These are phyloP conservation scores for Gentiana dahurica DNA, from an alignment of 257 asterid genomes.

Conservation along the genomic window DNA sequence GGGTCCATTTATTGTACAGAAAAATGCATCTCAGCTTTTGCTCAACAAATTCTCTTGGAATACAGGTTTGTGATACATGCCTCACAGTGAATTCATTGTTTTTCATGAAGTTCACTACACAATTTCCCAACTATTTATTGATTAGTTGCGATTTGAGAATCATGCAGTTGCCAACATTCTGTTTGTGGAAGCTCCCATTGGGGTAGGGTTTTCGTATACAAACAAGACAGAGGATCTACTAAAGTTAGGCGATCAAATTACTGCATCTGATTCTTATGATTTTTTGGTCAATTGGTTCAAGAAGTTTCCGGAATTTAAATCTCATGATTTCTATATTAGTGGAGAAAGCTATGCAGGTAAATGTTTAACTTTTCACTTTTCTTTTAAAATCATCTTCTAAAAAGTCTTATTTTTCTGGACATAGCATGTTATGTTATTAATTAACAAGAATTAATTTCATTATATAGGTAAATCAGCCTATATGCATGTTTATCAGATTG, in stretches of 20 bases:
- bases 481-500: neutral
- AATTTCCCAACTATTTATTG: neutral
- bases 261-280: conserved; percentile 21
- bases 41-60: conserved; percentile 19
- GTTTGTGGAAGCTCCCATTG: conserved; percentile 35
- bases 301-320: conserved; percentile 25
- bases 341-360: conserved; percentile 44
- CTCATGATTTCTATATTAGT: conserved; percentile 21
- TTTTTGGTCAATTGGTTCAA: conserved; percentile 33
- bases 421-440: too few species aligned
- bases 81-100: neutral
- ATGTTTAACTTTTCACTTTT: neutral
- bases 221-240: conserved; percentile 19
- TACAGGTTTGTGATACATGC: conserved; percentile 3
- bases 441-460: too few species aligned
- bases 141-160: neutral
- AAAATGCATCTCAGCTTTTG: conserved; percentile 6
- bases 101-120: neutral
- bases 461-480: too few species aligned
- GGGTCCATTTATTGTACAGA: conserved; percentile 18
- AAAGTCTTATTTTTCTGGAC: too few species aligned
- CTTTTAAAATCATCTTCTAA: too few species aligned
- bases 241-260: conserved; percentile 18
- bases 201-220: conserved; percentile 39
- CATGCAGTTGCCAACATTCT: conserved; percentile 24